Conservation (phyloP, 2,329 filamentous ascomycete species). For the Epichloe typhina region DNA sequence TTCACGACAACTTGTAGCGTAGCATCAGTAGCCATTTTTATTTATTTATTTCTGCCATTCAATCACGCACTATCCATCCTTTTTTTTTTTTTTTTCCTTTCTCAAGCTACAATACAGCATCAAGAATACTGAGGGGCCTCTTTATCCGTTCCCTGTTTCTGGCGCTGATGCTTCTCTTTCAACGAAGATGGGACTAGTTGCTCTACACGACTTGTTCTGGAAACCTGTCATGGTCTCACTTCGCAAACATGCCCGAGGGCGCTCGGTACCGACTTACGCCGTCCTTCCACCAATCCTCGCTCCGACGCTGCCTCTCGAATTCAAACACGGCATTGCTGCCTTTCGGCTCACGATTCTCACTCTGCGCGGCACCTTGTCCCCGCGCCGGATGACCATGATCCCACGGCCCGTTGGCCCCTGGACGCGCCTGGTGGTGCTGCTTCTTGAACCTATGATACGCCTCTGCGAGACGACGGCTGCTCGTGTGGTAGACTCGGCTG, state of each 20-base stretch:
- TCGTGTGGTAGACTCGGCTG: slow-evolving; percentile 13
- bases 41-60: no score
- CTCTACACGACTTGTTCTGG: neutral
- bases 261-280: slow-evolving; percentile 18
- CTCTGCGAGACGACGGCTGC: slow-evolving; percentile 14
- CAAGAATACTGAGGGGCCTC: neutral
- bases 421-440: slow-evolving; percentile 9
- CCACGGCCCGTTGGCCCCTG: neutral
- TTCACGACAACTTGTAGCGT: no score
- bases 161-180: neutral
- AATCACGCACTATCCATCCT: no score
- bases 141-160: neutral
- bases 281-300: slow-evolving; percentile 23
- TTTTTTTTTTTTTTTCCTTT: no score
- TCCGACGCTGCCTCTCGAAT: slow-evolving; percentile 11
- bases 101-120: no score
- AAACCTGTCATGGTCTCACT: neutral
- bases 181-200: neutral
- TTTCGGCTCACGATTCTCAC: slow-evolving; percentile 13
- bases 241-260: slow-evolving; percentile 5
- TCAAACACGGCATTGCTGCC: slow-evolving; percentile 14
- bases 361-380: slow-evolving; percentile 5
- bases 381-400: neutral
- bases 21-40: no score
- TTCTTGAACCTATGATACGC: slow-evolving; percentile 16